These are phyloP conservation scores for Arctostaphylos glauca DNA, from an alignment of 148 eudicot species.

Conservation along the genomic window DNA sequence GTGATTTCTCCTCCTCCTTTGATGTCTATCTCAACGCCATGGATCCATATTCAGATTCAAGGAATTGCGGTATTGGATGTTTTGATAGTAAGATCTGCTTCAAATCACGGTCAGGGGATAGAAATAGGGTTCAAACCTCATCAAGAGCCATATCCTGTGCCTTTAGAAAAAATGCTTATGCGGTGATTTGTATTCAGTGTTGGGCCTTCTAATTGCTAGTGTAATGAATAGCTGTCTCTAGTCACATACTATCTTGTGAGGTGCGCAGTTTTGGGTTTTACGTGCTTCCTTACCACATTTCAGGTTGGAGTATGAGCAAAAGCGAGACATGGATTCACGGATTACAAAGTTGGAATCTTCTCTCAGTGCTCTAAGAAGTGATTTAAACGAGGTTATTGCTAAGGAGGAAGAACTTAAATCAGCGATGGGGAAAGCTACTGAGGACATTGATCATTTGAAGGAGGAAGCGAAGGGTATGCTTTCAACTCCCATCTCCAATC, in stretches of 20 bases:
- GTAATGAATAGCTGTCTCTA: background rate
- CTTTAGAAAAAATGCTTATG: background rate
- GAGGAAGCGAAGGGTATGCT: conserved; percentile 62
- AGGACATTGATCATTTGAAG: conserved; percentile 63
- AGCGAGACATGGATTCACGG: conserved; percentile 80
- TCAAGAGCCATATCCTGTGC: background rate
- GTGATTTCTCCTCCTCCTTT: background rate
- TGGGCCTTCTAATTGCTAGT: background rate
- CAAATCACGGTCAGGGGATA: background rate
- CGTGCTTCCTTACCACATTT: background rate
- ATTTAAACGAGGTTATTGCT: conserved; percentile 49
- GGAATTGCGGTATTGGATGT: background rate
- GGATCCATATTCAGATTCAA: background rate
- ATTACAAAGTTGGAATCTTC: conserved; percentile 71
- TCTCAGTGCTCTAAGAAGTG: conserved; percentile 40
- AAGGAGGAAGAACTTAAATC: conserved; percentile 51
- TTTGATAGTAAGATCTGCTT: background rate
- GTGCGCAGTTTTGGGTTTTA: background rate
- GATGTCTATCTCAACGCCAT: background rate
- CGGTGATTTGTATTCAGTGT: background rate
- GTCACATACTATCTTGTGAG: background rate
- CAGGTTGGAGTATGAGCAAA: conserved; percentile 94
- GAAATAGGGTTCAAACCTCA: background rate
- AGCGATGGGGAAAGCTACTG: conserved; percentile 54
- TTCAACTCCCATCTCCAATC: conserved; percentile 10